Conservation (phyloP, 169 alveolate genomes). For the Plasmodium fragile region DNA sequence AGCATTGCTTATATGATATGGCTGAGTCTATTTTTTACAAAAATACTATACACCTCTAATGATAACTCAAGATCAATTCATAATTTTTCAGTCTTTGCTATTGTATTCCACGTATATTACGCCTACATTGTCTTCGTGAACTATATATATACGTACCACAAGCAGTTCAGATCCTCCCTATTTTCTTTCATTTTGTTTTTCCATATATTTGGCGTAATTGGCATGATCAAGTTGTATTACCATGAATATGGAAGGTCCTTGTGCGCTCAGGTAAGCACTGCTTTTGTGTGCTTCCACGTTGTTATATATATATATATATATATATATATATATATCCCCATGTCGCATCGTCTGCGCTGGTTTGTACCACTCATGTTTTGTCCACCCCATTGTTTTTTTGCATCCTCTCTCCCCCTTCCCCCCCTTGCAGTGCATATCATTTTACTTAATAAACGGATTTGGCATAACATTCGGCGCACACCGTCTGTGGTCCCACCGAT, state of each 20-base stretch:
- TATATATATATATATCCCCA: no score
- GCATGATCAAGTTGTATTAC: slow-evolving; percentile 75
- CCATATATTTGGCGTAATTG: slow-evolving; percentile 83
- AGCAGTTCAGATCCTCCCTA: slow-evolving; percentile 79
- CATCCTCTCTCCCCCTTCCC: background rate
- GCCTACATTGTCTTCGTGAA: slow-evolving; percentile 48
- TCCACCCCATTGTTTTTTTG: background rate
- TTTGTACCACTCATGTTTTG: background rate
- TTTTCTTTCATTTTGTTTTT: slow-evolving; percentile 77
- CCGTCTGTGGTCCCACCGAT: slow-evolving; percentile 90
- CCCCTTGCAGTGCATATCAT: slow-evolving; percentile 59
- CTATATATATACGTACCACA: slow-evolving; percentile 63
- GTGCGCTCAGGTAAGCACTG: slow-evolving; percentile 77
- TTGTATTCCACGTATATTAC: slow-evolving; percentile 28
- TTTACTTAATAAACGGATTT: slow-evolving; percentile 85
- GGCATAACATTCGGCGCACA: slow-evolving; percentile 93
- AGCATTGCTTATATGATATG: slow-evolving; percentile 32
- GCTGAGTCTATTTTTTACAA: slow-evolving; percentile 72
- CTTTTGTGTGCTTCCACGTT: background rate
- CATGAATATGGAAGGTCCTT: slow-evolving; percentile 78
- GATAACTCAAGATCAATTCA: slow-evolving; percentile 21
- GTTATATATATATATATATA: no score
- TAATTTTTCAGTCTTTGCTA: slow-evolving; percentile 19
- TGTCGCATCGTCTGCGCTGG: background rate
- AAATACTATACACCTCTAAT: slow-evolving; percentile 29